Conservation (phyloP, 768 basidiomycete genomes). For the Boletus insuetus region DNA sequence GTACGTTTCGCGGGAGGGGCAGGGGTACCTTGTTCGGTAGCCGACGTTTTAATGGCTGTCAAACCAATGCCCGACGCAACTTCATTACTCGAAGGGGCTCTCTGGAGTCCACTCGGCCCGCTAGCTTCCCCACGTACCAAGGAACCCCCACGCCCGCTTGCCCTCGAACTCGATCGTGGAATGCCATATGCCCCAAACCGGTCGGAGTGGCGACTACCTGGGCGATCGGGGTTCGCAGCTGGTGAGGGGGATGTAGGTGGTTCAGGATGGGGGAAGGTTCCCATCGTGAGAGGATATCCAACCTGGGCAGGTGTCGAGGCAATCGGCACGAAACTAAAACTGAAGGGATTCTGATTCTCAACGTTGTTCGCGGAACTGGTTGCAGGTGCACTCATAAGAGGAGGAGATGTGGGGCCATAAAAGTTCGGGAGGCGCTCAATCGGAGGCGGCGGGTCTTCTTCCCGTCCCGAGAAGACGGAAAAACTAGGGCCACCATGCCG, state of each 20-base stretch:
- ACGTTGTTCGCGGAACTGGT: conserved; percentile 49
- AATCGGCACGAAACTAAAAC: conserved; percentile 50
- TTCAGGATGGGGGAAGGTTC: conserved; percentile 34
- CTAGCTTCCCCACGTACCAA: conserved; percentile 25
- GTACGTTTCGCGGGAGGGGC: conserved; percentile 57
- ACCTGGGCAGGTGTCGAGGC: conserved; percentile 50
- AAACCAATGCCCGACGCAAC: conserved; percentile 44
- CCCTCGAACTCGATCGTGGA: conserved; percentile 40
- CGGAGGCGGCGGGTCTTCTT: conserved; percentile 47
- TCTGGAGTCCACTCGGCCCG: conserved; percentile 27
- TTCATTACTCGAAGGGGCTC: conserved; percentile 43
- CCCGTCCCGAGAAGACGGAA: conserved; percentile 45
- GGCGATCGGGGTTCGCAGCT: conserved; percentile 31
- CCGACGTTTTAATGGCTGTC: conserved; percentile 36
- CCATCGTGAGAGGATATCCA: conserved; percentile 37
- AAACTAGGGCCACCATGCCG: conserved; percentile 41
- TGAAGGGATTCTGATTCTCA: conserved; percentile 56
- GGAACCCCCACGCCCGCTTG: conserved; percentile 30
- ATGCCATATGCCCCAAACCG: conserved; percentile 27
- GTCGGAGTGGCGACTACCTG: conserved; percentile 34
- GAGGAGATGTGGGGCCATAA: conserved; percentile 44
- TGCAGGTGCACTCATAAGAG: conserved; percentile 31
- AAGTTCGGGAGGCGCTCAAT: conserved; percentile 52
- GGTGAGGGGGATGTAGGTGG: conserved; percentile 35
- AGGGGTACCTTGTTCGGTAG: conserved; percentile 40